These are phyloP conservation scores for Diospyros lotus DNA, from an alignment of 148 eudicot genomes.

Conservation along the genomic window DNA sequence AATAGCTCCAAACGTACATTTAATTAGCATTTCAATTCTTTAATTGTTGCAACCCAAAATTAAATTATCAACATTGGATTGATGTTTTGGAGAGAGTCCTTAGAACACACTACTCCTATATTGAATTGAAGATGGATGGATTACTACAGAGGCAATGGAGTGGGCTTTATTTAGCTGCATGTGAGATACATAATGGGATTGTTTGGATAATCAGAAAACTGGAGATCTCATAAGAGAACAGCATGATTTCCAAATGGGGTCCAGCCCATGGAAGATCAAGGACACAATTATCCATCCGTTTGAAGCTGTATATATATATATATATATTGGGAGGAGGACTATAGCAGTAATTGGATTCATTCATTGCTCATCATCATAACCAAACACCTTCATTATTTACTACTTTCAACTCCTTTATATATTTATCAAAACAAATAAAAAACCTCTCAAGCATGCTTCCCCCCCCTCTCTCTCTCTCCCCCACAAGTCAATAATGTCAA, in stretches of 20 bases:
- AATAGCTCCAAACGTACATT: no score
- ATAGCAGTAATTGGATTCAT: no score
- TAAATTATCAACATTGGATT: no score
- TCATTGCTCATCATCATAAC: background rate
- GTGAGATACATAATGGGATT: background rate
- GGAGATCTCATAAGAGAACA: background rate
- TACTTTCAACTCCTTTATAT: background rate
- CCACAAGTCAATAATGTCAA: conserved; percentile 27
- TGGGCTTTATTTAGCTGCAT: background rate
- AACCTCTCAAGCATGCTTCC: no score
- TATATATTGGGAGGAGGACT: no score
- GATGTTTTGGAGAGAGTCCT: no score
- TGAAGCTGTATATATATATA: background rate
- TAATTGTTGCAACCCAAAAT: background rate
- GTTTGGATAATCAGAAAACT: background rate
- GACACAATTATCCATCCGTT: conserved; percentile 2
- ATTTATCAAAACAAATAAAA: no score
- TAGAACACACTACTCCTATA: background rate
- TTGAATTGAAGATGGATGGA: background rate
- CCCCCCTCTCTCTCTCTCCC: conserved; percentile 12
- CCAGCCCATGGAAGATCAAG: background rate
- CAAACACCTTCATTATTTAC: background rate
- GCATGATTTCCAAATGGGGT: conserved; percentile 5
- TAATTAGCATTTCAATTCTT: background rate
- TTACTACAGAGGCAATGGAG: background rate